Evolutionary conservation across 768 basidiomycete species (phyloP), one percentile per base, ranked within the genome.

Genomic region (Tephrocybe sp.): DNA sequence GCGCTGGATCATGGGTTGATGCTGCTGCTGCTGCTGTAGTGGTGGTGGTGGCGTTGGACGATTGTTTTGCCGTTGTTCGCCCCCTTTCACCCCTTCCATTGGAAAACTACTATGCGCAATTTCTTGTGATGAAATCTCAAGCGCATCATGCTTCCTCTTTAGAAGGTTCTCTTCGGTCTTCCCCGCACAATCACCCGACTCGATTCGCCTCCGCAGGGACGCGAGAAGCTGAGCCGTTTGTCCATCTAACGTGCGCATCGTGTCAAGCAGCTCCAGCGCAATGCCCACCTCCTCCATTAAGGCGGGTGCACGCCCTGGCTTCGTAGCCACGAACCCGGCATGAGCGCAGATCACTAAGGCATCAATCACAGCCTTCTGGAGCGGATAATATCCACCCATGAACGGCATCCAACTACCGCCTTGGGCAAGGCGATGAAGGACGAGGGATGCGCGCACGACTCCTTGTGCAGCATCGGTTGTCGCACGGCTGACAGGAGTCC

Each of bases 321-420:
- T 55, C 11, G 54, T 76, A 46, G 78, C 75, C 48, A 76, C 60
- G 40, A 88, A 73, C 48, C 78, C 79, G 7, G 81, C 77, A 60
- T 85, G 79, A 7, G 84, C 84, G 55, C 83, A 85, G 12, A 82
- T 72, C 17, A 87, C 77, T 4, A 80, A 77, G 0, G 90, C 83
- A 55, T 88, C 85, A 58, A 86, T 81, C 17, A 91, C 65, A 12
- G 81, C 71, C 53, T 84, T 77, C 14, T 78, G 75, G 44, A 86
- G 77, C 2, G 84, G 75, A 60, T 85, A 83, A 57, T 80, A 79
- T 48, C 76, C 76, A 8, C 34, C 46, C 47, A 61, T 49, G 59
- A 76, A 73, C n/a, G 77, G 76, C 14, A 70, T 66, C 2, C 46
- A 55, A 21, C 39, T 51, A 48, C 44, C 37, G 24, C 12, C 25